These are phyloP conservation scores for Auricularia sp. DNA, from an alignment of 768 basidiomycete species.

Conservation along the genomic window DNA sequence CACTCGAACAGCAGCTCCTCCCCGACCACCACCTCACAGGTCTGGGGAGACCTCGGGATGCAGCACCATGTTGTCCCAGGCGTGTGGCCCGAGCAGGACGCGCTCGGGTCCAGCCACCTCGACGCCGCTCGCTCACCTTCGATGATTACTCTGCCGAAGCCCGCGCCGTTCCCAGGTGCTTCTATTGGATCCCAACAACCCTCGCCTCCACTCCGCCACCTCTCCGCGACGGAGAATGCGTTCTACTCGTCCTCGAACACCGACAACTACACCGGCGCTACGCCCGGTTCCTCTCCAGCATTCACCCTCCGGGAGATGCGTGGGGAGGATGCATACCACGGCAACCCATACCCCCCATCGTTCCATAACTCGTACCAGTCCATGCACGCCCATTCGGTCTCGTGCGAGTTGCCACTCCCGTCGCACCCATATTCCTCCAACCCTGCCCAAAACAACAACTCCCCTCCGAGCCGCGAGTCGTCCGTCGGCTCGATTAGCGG, in stretches of 20 bases:
- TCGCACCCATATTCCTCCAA: background rate
- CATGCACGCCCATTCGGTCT: background rate
- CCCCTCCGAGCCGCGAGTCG: background rate
- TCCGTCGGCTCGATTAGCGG: background rate
- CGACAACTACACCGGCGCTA: background rate
- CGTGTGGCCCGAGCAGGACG: background rate
- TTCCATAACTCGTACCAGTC: background rate
- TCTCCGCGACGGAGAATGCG: background rate
- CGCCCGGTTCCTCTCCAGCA: background rate
- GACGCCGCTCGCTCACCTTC: background rate
- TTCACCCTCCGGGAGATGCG: background rate
- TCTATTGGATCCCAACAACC: background rate
- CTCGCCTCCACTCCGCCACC: background rate
- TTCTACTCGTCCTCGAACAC: background rate
- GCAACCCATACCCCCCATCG: background rate
- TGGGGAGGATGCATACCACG: background rate
- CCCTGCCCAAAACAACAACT: background rate
- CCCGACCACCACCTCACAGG: background rate
- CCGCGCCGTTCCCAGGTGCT: background rate
- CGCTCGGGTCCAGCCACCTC: background rate
- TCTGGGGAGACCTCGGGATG: background rate
- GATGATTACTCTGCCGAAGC: background rate
- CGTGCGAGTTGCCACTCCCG: background rate
- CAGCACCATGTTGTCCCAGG: background rate
- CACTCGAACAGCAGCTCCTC: background rate